phyloP scores from a whole-genome alignment of 2,329 filamentous ascomycete genomes.

The Helicocarpus griseus region DNA sequence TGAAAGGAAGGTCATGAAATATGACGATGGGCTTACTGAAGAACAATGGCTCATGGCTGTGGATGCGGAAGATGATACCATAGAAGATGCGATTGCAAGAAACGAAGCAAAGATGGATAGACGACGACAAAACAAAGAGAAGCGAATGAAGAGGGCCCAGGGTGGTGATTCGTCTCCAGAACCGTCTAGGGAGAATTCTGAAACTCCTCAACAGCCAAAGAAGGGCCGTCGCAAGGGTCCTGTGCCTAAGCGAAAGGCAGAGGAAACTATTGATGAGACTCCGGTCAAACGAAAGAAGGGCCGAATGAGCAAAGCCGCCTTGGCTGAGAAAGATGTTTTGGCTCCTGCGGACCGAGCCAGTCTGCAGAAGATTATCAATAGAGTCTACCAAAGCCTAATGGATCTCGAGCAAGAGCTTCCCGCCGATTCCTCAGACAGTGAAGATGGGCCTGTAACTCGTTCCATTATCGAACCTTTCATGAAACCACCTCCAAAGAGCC shows the following conservation, averaged over 20 bases:
- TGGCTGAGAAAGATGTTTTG: constrained; percentile 45
- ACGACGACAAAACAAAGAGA: constrained; percentile 65
- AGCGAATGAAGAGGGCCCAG: constrained; percentile 39
- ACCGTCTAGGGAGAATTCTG: constrained; percentile 72
- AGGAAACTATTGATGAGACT: constrained; percentile 65
- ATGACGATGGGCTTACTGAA: constrained; percentile 94
- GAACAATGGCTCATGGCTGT: constrained; percentile 99
- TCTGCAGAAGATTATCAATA: constrained; percentile 71
- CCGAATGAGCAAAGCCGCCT: constrained; percentile 55
- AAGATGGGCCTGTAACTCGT: constrained; percentile 52
- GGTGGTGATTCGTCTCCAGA: constrained; percentile 61
- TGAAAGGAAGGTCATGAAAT: constrained; percentile 87
- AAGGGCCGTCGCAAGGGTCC: constrained; percentile 75
- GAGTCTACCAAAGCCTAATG: constrained; percentile 71
- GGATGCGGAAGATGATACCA: constrained; percentile 88
- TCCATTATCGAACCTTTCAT: constrained; percentile 91
- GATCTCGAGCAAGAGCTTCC: constrained; percentile 66
- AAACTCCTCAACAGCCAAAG: constrained; percentile 54
- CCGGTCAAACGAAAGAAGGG: constrained; percentile 69
- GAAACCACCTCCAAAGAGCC: constrained; percentile 76
- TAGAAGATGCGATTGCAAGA: constrained; percentile 83
- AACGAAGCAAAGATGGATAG: constrained; percentile 79
- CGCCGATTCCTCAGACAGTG: constrained; percentile 41
- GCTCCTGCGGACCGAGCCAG: constrained; percentile 59
- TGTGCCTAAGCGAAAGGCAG: constrained; percentile 78